Conservation (phyloP, 495 filamentous ascomycete genomes). For the Daldinia caldariorum region DNA sequence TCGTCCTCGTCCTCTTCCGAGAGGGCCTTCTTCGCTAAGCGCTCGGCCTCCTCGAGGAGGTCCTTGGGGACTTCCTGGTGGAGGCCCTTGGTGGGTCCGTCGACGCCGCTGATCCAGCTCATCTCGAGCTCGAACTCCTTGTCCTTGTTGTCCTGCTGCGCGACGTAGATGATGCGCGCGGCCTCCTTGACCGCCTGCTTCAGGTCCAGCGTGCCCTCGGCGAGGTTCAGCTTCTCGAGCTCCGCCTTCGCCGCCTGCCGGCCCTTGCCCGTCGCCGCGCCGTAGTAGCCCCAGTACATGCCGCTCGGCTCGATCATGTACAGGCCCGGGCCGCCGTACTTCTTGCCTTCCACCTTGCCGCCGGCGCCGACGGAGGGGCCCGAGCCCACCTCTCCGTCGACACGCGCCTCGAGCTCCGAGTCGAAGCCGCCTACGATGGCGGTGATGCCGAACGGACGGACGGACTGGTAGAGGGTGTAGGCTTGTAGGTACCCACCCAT, state of each 20-base stretch:
- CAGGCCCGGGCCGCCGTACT: slow-evolving; percentile 86
- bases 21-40: slow-evolving; percentile 79
- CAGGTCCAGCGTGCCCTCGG: slow-evolving; percentile 76
- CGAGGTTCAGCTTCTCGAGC: slow-evolving; percentile 95
- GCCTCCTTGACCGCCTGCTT: slow-evolving; percentile 94
- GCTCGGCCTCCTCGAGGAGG: slow-evolving; percentile 89
- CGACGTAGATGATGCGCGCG: slow-evolving; percentile 93
- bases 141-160: slow-evolving; percentile 95
- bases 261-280: slow-evolving; percentile 95
- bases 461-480: slow-evolving; percentile 95
- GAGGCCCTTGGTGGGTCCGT: slow-evolving; percentile 87
- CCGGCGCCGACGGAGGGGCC: slow-evolving; percentile 82
- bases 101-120: slow-evolving; percentile 89
- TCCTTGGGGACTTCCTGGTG: slow-evolving; percentile 93
- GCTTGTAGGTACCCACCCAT: slow-evolving; percentile 96
- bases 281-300: slow-evolving; percentile 98
- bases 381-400: slow-evolving; percentile 86
- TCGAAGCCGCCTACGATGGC: slow-evolving; percentile 96
- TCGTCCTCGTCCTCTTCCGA: slow-evolving; percentile 81
- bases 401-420: slow-evolving; percentile 76
- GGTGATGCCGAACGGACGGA: slow-evolving; percentile 95
- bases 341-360: slow-evolving; percentile 77
- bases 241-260: slow-evolving; percentile 96
- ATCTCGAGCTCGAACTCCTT: slow-evolving; percentile 99
- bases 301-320: slow-evolving; percentile 99